phyloP scores from a whole-genome alignment of 148 eudicot genomes.

The Diospyros lotus region DNA sequence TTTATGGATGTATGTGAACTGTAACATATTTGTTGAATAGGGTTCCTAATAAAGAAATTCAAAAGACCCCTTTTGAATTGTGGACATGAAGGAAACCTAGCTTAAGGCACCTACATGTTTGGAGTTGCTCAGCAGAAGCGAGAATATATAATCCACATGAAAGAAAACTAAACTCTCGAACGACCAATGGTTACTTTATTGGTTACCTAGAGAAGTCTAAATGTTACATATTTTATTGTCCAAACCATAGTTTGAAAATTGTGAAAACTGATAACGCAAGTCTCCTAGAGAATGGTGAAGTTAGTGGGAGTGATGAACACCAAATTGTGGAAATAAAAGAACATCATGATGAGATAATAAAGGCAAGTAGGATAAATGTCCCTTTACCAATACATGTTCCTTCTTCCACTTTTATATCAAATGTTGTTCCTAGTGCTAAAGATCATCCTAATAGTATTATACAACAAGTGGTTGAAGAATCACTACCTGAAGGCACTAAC shows the following conservation, averaged over 20 bases:
- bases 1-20: background rate
- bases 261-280: background rate
- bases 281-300: background rate
- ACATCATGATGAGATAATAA: too few species aligned
- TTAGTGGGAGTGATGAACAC: background rate
- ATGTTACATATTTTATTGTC: background rate
- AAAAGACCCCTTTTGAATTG: slow-evolving; percentile 4
- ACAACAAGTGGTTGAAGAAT: background rate
- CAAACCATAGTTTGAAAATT: background rate
- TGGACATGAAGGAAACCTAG: slow-evolving; percentile 4
- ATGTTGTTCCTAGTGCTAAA: too few species aligned
- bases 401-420: too few species aligned
- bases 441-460: too few species aligned
- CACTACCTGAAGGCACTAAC: background rate
- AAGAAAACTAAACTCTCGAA: background rate
- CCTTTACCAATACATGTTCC: background rate
- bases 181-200: background rate
- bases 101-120: background rate
- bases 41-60: background rate
- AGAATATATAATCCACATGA: background rate
- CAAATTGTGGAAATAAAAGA: background rate
- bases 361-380: background rate
- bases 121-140: background rate
- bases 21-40: background rate
- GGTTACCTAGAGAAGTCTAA: background rate